Conservation (phyloP, 345 rosid genomes). For the Gossypium raimondii region DNA sequence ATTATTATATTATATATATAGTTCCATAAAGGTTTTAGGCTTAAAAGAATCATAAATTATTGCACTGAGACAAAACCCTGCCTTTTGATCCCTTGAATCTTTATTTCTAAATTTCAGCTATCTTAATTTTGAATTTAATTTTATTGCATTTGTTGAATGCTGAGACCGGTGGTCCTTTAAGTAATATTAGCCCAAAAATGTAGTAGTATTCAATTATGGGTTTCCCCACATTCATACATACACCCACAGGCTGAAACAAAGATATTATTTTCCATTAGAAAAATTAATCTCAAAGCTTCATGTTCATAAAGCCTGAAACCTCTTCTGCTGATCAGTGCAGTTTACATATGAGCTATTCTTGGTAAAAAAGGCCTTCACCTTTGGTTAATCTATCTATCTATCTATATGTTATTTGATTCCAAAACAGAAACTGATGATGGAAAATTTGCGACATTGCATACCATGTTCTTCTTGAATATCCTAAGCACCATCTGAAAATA, state of each 20-base stretch:
- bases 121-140: background rate
- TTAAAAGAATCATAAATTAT: constrained; percentile 41
- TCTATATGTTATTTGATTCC: constrained; percentile 8
- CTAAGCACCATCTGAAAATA: constrained; percentile 34
- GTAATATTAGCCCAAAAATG: constrained; percentile 7
- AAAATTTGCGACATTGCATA: constrained; percentile 6
- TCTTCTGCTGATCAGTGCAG: constrained; percentile 12
- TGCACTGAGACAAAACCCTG: constrained; percentile 25
- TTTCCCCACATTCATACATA: constrained; percentile 1
- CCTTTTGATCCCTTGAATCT: constrained; percentile 34
- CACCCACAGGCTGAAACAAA: background rate
- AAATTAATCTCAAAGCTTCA: constrained; percentile 12
- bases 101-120: constrained; percentile 10
- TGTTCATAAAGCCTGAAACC: constrained; percentile 14
- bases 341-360: constrained; percentile 13
- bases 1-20: constrained; percentile 3
- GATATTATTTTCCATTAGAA: constrained; percentile 4
- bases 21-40: constrained; percentile 29
- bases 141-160: constrained; percentile 17
- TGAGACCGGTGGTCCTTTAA: constrained; percentile 27
- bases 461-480: constrained; percentile 3
- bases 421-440: constrained; percentile 1
- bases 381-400: background rate
- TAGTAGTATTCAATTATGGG: constrained; percentile 16
- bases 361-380: constrained; percentile 15